phyloP scores from a whole-genome alignment of 2,329 filamentous ascomycete genomes.

The Sclerotinia sclerotiorum region DNA sequence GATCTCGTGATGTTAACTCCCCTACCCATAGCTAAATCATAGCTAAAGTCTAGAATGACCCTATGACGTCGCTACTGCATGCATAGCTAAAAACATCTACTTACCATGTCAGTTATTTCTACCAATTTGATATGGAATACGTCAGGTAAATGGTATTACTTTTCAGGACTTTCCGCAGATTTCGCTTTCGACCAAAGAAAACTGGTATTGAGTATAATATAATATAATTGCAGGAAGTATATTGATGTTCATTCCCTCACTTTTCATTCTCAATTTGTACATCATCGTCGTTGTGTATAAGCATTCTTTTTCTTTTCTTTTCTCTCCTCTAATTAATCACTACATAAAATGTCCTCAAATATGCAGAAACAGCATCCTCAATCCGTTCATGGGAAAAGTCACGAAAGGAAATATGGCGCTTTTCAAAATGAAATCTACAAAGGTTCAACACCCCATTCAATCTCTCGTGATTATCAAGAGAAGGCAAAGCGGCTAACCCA shows the following conservation, averaged over 20 bases:
- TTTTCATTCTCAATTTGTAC: not conserved
- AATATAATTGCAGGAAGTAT: not conserved
- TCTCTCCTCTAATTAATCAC: not conserved
- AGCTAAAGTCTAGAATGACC: not conserved
- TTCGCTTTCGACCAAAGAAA: not conserved
- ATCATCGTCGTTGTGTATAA: not conserved
- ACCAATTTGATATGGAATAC: not conserved
- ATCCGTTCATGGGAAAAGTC: conserved; percentile 24
- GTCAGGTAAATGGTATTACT: not conserved
- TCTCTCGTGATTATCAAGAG: not conserved
- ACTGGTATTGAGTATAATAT: not conserved
- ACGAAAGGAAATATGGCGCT: conserved; percentile 32
- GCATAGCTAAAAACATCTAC: not conserved
- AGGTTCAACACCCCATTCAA: conserved; percentile 23
- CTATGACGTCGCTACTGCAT: not conserved
- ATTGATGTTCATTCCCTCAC: not conserved
- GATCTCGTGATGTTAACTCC: not conserved
- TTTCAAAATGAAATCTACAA: conserved; percentile 34
- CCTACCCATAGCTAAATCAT: no score
- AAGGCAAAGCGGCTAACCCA: not conserved
- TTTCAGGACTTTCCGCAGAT: conserved; percentile 10
- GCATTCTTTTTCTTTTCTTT: not conserved
- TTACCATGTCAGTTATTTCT: not conserved
- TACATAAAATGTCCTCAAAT: conserved; percentile 25
- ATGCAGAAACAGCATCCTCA: conserved; percentile 31